Percentiles rank a stretch among this genome's conserved stretches.
Conservation (phyloP, 2,329 filamentous ascomycete species). For the Trichoderma breve region DNA sequence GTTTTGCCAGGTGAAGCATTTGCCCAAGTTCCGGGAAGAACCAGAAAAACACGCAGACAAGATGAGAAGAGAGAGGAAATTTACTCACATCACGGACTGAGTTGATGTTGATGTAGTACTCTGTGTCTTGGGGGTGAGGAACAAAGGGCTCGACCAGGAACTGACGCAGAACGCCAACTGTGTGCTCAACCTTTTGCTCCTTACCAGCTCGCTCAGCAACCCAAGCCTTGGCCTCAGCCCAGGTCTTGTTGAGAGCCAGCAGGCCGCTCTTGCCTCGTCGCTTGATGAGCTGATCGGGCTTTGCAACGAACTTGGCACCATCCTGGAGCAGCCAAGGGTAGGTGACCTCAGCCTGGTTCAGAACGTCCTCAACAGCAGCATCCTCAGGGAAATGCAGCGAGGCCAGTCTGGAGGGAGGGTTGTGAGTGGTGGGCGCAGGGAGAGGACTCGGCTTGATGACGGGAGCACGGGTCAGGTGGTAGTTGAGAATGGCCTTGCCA, state of each 20-base stretch:
- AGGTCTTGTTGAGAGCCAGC: conserved; percentile 93
- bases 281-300: conserved; percentile 99
- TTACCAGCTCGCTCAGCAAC: conserved; percentile 89
- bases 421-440: conserved; percentile 79
- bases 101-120: conserved; percentile 99
- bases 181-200: conserved; percentile 87
- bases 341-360: conserved; percentile 92
- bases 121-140: conserved; percentile 88
- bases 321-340: conserved; percentile 90
- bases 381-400: conserved; percentile 92
- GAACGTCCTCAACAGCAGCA: conserved; percentile 74
- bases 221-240: conserved; percentile 92
- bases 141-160: conserved; percentile 99
- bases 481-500: conserved; percentile 99
- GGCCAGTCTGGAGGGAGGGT: conserved; percentile 85
- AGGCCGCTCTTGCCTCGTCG: conserved; percentile 98
- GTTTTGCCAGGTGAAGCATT: neutral
- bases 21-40: neutral
- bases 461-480: conserved; percentile 95
- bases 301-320: conserved; percentile 92
- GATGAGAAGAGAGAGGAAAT: conserved; percentile 24
- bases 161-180: conserved; percentile 82
- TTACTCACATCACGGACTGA: conserved; percentile 95
- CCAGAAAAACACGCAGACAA: neutral
- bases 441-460: conserved; percentile 98